These are phyloP conservation scores for Calonectria naviculata DNA, from an alignment of 2,329 filamentous ascomycete species.

Conservation along the genomic window DNA sequence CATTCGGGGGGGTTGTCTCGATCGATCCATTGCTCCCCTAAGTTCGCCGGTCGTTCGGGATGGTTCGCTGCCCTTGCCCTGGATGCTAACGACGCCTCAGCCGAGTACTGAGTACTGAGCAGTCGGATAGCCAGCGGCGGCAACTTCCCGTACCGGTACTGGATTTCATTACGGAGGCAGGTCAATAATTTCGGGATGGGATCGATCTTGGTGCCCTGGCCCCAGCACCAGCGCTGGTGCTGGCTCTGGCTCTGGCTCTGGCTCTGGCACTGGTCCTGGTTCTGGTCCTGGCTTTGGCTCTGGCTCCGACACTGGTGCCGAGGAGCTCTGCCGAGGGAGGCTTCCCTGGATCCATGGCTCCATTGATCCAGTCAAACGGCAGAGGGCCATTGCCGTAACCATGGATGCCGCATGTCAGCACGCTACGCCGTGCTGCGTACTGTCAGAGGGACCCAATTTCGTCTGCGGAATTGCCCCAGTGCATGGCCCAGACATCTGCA, in stretches of 20 bases:
- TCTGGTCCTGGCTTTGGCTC: conserved; percentile 7
- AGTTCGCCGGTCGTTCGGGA: conserved; percentile 13
- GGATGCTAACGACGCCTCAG: background rate
- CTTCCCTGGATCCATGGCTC: conserved; percentile 5
- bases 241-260: background rate
- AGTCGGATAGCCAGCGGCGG: background rate
- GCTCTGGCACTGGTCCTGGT: background rate
- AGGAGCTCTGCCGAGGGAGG: conserved; percentile 13
- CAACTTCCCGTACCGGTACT: background rate
- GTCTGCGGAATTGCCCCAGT: conserved; percentile 28
- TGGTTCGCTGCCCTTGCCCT: conserved; percentile 31
- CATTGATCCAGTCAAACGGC: conserved; percentile 7
- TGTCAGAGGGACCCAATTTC: conserved; percentile 30
- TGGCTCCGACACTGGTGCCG: conserved; percentile 16
- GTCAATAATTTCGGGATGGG: background rate
- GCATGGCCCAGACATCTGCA: conserved; percentile 14
- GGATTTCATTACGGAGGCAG: background rate
- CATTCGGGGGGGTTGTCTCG: conserved; percentile 31
- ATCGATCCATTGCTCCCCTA: conserved; percentile 33
- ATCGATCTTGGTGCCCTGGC: background rate
- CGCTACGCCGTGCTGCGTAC: background rate
- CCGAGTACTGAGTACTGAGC: background rate
- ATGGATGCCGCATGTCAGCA: conserved; percentile 1
- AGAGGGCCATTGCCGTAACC: background rate
- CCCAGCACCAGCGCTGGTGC: background rate